Percentiles rank a stretch among this genome's conserved stretches.
phyloP scores from a whole-genome alignment of 169 alveolate species.

The Plasmodium knowlesi region DNA sequence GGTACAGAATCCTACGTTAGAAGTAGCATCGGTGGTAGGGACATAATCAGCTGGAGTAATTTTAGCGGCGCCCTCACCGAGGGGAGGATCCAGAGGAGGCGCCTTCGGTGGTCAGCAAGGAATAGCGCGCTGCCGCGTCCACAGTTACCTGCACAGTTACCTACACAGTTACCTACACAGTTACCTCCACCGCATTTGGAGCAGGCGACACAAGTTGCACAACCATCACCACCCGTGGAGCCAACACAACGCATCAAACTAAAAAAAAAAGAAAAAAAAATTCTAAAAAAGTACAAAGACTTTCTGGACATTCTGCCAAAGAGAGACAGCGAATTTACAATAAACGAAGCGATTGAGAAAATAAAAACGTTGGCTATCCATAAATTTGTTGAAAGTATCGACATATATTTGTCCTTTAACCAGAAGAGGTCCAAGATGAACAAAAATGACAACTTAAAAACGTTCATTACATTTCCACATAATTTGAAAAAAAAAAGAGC shows the following conservation, averaged over 20 bases:
- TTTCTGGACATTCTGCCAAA: conserved; percentile 55
- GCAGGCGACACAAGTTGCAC: neutral
- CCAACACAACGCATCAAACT: conserved; percentile 19
- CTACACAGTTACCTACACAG: neutral
- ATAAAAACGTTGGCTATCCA: conserved; percentile 69
- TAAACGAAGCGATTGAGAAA: conserved; percentile 64
- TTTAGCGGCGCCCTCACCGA: neutral
- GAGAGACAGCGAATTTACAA: conserved; percentile 31
- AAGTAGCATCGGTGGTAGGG: conserved; percentile 8
- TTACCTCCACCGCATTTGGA: neutral
- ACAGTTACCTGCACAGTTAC: neutral
- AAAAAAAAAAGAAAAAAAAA: conserved; percentile 70
- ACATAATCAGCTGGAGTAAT: neutral
- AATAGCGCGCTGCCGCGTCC: neutral
- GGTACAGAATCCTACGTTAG: conserved; percentile 5
- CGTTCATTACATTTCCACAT: conserved; percentile 72
- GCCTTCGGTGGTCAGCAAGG: neutral
- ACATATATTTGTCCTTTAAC: conserved; percentile 63
- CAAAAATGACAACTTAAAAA: conserved; percentile 72
- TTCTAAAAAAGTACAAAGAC: conserved; percentile 63
- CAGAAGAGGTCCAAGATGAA: conserved; percentile 63
- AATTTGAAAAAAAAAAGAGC: conserved; percentile 69
- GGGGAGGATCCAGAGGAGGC: neutral
- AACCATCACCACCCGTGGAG: neutral
- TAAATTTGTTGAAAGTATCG: conserved; percentile 72